Base-by-base conservation (phyloP, 352 stramenopile genomes). In the Thraustotheca clavata region DNA sequence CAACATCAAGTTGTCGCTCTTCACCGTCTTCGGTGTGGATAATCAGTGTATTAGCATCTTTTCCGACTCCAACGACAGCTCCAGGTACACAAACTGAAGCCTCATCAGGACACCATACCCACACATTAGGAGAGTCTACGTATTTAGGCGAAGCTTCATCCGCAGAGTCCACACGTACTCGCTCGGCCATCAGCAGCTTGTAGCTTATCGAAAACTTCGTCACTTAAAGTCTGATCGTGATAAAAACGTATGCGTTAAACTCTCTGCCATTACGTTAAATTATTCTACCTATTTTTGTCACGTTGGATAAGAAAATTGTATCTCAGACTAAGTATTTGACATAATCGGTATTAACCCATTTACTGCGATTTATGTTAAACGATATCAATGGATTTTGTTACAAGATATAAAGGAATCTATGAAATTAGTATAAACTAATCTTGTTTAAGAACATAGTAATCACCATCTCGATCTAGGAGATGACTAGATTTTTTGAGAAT, bases 21-120 rank as follows among this genome's bases (percentile, higher is more conserved):
- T 92, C 83, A 24, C 80, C 80, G 40, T 92, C 83, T 31, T 92
- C 83, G 8, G 83, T 92, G 69, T 92, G 83, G 9, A 92, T 80
- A 14, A 90, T 74, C 35, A 67, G 60, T n/a, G 31, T 33, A 38
- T 46, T 60, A 34, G 47, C 47, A 11, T 67, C 47, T 26, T 49
- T 49, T 1, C 24, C 47, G 8, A 26, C 16, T 3, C 41, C 57
- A 16, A 65, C 57, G 18, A 65, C 39, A 32, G 57, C 38, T 3
- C 57, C 57, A 33, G 57, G 57, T 7, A 65, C 40, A 26, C 38
- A 52, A 0, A 65, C 57, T 11, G 57, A 22, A 6, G 57, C 41
- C 3, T 43, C 35, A 33, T 65, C 57, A 22, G 57, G 57, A 26
- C 57, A 65, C 57, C 57, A 65, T 20, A 65, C 57, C 57, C 57